Percentiles rank a stretch among this genome's conserved stretches.
Evolutionary conservation across 2,329 filamentous ascomycete species (phyloP).

Genomic region (Paecilomyces sp.): DNA sequence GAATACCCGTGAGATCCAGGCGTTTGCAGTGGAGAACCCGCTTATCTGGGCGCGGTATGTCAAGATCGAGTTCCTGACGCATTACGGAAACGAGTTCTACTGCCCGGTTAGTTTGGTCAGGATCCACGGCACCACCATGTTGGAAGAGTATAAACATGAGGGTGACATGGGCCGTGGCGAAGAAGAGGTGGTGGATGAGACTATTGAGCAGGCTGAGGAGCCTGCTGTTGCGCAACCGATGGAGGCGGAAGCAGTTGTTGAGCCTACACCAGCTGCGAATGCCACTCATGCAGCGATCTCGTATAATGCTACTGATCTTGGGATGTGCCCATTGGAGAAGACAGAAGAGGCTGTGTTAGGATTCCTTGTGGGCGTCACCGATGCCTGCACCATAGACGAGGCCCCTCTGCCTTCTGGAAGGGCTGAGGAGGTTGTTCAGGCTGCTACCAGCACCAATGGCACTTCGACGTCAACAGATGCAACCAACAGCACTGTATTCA

Average conservation of each 20-base stretch:
- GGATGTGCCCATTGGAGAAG: constrained; percentile 11
- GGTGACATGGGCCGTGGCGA: constrained; percentile 57
- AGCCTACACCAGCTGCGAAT: not conserved
- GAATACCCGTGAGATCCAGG: constrained; percentile 88
- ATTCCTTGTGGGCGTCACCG: not conserved
- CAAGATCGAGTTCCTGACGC: constrained; percentile 81
- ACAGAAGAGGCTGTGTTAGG: constrained; percentile 9
- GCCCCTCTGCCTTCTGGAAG: constrained; percentile 3
- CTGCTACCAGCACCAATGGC: constrained; percentile 2
- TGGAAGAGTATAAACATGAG: constrained; percentile 89
- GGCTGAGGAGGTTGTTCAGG: constrained; percentile 12
- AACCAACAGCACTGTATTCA: not conserved
- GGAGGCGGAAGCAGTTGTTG: constrained; percentile 20
- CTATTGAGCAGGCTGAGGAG: constrained; percentile 14
- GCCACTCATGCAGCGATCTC: not conserved
- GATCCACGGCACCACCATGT: constrained; percentile 87
- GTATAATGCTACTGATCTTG: not conserved
- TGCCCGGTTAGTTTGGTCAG: constrained; percentile 86
- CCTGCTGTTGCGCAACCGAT: constrained; percentile 10
- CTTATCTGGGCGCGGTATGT: constrained; percentile 94
- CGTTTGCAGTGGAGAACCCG: constrained; percentile 88
- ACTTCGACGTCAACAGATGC: constrained; percentile 1
- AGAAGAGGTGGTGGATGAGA: constrained; percentile 56
- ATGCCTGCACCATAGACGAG: constrained; percentile 14
- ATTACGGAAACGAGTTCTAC: constrained; percentile 95